Evolutionary conservation across 2,329 filamentous ascomycete species (phyloP).

Genomic region (Gliomastix tumulicola): DNA sequence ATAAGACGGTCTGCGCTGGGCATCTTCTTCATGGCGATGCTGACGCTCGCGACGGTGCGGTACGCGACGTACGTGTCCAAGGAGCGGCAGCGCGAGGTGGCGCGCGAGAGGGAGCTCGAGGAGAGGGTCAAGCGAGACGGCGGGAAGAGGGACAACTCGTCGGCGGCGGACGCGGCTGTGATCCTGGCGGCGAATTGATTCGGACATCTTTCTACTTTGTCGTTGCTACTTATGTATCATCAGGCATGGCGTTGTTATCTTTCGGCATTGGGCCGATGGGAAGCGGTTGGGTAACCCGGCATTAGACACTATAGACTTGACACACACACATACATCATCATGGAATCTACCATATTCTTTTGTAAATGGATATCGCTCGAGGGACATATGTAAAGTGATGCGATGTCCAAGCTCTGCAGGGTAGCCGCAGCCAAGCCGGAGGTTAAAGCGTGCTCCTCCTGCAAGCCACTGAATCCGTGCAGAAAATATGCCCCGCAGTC

Average conservation of each 20-base stretch:
- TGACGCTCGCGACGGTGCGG: conserved; percentile 52
- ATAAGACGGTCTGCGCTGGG: conserved; percentile 57
- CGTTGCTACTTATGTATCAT: no score
- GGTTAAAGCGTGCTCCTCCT: no score
- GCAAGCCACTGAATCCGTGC: no score
- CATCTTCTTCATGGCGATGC: conserved; percentile 59
- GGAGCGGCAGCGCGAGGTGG: conserved; percentile 38
- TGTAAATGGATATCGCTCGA: no score
- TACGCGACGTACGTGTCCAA: conserved; percentile 52
- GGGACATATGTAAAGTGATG: no score
- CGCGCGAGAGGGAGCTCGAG: conserved; percentile 32
- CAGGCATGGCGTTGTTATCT: no score
- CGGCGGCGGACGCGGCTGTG: conserved; percentile 45
- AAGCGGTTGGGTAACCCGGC: no score
- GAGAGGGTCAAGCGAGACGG: conserved; percentile 33
- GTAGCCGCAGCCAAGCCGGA: no score
- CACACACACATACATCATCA: background rate
- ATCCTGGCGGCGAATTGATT: conserved; percentile 53
- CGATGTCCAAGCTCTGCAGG: no score
- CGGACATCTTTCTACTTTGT: no score
- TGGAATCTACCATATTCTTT: background rate
- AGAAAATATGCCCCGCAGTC: no score
- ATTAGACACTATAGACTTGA: background rate
- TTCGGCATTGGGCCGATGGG: no score
- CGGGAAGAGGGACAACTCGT: conserved; percentile 37